Evolutionary conservation across 495 filamentous ascomycete species (phyloP), one percentile per base, ranked within the genome.

Genomic region (Durotheca rogersii): DNA sequence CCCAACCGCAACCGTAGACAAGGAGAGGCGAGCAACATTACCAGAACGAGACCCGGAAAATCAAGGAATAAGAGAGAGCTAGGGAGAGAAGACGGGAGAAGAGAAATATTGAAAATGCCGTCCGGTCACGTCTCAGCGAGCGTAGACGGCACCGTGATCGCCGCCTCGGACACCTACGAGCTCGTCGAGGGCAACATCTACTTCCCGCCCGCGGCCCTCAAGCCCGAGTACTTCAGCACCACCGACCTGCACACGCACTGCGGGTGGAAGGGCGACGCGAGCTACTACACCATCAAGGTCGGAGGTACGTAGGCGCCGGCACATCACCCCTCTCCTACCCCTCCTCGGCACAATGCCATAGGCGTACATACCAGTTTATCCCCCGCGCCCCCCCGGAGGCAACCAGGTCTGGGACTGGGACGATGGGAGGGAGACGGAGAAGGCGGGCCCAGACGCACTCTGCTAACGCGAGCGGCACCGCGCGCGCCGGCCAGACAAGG

Each of bases 111-210:
- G n/a, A n/a, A n/a, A 33, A 62, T 63, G 60, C 47, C 52, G 3
- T 41, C 56, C 30, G 65, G 65, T 35, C 75, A 76, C 59, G 85
- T 82, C 41, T 75, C 67, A 46, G 85, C 83, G 12, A 79, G 70
- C 38, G 67, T 85, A 34, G 74, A 79, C 48, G 82, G 78, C 53
- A 72, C 68, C 27, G 62, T 77, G 33, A 69, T 89, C 42, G 85
- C 84, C 14, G 76, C 81, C 55, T 73, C 84, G 0, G 75, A 82
- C 16, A 66, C 67, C 14, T 88, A 79, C 67, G 79, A 84, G 62
- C 69, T 77, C 3, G 83, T 88, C 10, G 86, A 88, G 62, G 84
- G 83, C 42, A 89, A 88, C 62, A 72, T 88, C 56, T 88, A 89
- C 56, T 84, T 85, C 49, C 64, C 69, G 39, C 68, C 66, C 2